These are phyloP conservation scores for Lactuca sativa DNA, from an alignment of 129 eudicot species.

Conservation along the genomic window DNA sequence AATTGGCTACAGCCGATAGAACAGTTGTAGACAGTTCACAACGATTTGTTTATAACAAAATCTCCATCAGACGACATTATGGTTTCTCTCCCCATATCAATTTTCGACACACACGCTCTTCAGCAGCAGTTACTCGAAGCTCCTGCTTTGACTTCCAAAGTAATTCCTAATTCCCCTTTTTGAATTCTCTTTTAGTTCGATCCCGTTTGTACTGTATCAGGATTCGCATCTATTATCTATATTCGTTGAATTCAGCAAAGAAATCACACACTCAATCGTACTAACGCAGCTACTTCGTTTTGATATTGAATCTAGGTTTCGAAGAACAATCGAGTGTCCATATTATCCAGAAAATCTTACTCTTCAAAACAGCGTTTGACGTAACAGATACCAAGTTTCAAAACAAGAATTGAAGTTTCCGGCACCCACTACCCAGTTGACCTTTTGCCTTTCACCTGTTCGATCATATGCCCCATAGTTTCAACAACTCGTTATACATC, in stretches of 20 bases:
- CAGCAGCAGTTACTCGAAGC: constrained; percentile 26
- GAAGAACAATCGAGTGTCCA: neutral
- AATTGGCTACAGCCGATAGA: neutral
- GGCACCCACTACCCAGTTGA: constrained; percentile 15
- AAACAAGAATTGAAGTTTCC: neutral
- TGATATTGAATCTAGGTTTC: neutral
- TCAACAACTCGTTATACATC: neutral
- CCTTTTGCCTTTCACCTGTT: constrained; percentile 17
- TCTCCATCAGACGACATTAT: neutral
- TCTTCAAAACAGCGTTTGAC: constrained; percentile 1
- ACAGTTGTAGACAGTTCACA: neutral
- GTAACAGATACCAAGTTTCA: constrained; percentile 5
- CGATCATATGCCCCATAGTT: constrained; percentile 11
- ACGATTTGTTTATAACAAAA: neutral
- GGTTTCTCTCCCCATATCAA: constrained; percentile 10
- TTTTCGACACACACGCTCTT: constrained; percentile 1
- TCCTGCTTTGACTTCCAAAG: constrained; percentile 22
- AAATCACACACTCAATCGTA: neutral
- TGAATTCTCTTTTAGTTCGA: neutral
- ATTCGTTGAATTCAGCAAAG: constrained; percentile 5
- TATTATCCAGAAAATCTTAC: neutral
- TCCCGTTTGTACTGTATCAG: constrained; percentile 7
- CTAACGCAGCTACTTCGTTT: neutral
- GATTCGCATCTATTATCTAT: constrained; percentile 6
- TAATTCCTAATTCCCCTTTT: constrained; percentile 25